A percentile compares a stretch with the other conserved stretches of the same genome.
Conservation (phyloP, 352 stramenopile genomes). For the Phytophthora podocarpi region DNA sequence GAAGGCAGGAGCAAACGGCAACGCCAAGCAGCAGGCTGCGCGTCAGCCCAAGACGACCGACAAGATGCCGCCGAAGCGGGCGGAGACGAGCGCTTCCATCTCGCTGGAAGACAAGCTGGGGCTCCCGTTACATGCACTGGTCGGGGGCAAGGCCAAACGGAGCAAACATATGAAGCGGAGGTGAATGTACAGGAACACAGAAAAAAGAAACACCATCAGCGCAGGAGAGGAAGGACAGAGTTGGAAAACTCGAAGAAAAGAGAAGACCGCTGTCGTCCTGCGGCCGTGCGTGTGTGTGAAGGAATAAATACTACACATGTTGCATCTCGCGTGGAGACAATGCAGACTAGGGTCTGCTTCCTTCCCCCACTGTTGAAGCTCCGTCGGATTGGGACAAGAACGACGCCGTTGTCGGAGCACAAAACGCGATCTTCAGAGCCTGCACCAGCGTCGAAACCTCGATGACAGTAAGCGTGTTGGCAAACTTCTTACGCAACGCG, state of each 20-base stretch:
- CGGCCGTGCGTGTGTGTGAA: conserved; percentile 27
- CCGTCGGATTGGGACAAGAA: conserved; percentile 19
- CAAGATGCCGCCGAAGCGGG: conserved; percentile 28
- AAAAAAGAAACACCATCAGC: neutral
- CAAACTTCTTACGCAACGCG: conserved; percentile 59
- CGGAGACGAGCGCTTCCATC: conserved; percentile 25
- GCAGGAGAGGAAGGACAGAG: conserved; percentile 3
- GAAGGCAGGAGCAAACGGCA: conserved; percentile 11
- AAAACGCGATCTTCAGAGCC: conserved; percentile 67
- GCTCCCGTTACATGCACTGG: conserved; percentile 69
- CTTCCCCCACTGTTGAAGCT: conserved; percentile 10
- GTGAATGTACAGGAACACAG: conserved; percentile 29
- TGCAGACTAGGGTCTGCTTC: conserved; percentile 19
- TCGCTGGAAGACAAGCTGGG: conserved; percentile 69
- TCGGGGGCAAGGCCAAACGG: conserved; percentile 39
- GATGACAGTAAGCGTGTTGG: conserved; percentile 54
- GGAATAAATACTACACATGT: conserved; percentile 40
- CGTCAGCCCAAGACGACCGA: conserved; percentile 34
- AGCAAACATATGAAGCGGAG: conserved; percentile 35
- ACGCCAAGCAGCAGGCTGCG: conserved; percentile 28
- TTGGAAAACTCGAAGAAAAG: conserved; percentile 18
- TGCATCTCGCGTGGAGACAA: conserved; percentile 26
- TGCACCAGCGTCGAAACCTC: conserved; percentile 71
- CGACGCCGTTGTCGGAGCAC: conserved; percentile 17
- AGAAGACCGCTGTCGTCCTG: conserved; percentile 23